Conservation (phyloP, 2,329 filamentous ascomycete species). For the Aspergillus ustus region DNA sequence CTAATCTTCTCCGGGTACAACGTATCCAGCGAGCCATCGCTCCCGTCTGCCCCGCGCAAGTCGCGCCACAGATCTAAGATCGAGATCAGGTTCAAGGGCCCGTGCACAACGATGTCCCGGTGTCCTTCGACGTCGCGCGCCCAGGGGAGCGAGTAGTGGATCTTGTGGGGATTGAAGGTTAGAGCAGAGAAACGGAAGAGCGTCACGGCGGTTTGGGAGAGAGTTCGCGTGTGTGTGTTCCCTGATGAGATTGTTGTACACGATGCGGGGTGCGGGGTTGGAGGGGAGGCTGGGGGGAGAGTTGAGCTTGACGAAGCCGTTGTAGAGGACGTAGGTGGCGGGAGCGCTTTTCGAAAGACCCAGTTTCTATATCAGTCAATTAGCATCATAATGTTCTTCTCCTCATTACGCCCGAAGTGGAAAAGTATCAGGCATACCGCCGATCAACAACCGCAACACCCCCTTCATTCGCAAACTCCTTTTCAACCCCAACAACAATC, state of each 20-base stretch:
- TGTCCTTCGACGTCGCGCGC: slow-evolving; percentile 50
- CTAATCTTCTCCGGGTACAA: slow-evolving; percentile 47
- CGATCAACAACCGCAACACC: slow-evolving; percentile 61
- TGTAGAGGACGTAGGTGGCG: slow-evolving; percentile 21
- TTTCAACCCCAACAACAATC: slow-evolving; percentile 68
- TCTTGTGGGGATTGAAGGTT: slow-evolving; percentile 52
- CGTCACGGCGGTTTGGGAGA: slow-evolving; percentile 44
- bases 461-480: slow-evolving; percentile 58
- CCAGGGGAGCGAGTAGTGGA: slow-evolving; percentile 51
- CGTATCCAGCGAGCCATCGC: slow-evolving; percentile 14
- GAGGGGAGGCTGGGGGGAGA: slow-evolving; percentile 14
- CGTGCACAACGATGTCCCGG: slow-evolving; percentile 49
- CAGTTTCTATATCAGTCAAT: slow-evolving; percentile 40
- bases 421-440: slow-evolving; percentile 41
- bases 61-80: slow-evolving; percentile 53
- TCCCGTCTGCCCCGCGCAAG: slow-evolving; percentile 26
- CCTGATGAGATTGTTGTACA: slow-evolving; percentile 27
- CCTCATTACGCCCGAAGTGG: neutral
- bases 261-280: slow-evolving; percentile 13
- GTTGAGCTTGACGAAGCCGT: slow-evolving; percentile 11
- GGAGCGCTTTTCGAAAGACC: slow-evolving; percentile 49
- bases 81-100: slow-evolving; percentile 48
- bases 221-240: slow-evolving; percentile 36
- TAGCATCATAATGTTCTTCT: neutral
- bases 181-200: slow-evolving; percentile 52